Conservation (phyloP, 352 stramenopile genomes). For the Globisporangium echinulatum region DNA sequence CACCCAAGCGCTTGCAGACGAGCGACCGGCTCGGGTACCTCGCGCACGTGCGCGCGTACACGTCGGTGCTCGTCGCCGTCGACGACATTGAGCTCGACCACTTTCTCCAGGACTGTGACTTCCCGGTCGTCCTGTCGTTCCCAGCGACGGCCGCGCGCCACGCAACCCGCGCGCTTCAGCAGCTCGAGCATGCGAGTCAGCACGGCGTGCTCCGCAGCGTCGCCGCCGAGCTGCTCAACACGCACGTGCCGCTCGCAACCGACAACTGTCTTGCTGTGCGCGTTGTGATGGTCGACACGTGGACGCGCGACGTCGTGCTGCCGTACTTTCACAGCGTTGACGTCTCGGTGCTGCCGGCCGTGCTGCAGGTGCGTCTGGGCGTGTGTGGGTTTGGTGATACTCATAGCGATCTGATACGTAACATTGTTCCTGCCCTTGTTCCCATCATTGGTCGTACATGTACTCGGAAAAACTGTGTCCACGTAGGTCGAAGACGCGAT, state of each 20-base stretch:
- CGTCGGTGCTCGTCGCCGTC: conserved; percentile 39
- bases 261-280: conserved; percentile 29
- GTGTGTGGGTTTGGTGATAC: too few species aligned
- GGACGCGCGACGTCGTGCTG: conserved; percentile 28
- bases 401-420: too few species aligned
- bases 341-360: conserved; percentile 39
- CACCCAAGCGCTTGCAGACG: conserved; percentile 40
- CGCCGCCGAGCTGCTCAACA: conserved; percentile 26
- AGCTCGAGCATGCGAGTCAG: conserved; percentile 29
- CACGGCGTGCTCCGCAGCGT: conserved; percentile 30
- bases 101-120: conserved; percentile 68
- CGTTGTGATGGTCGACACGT: conserved; percentile 56
- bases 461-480: too few species aligned
- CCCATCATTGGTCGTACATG: background rate
- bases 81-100: conserved; percentile 57
- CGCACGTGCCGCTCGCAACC: conserved; percentile 26
- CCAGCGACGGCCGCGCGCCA: conserved; percentile 13
- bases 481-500: conserved; percentile 53
- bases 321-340: conserved; percentile 73
- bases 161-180: conserved; percentile 21
- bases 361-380: conserved; percentile 49
- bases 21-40: conserved; percentile 57
- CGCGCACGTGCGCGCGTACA: conserved; percentile 59
- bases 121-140: conserved; percentile 62
- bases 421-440: background rate